Conservation (phyloP, 2,329 filamentous ascomycete species). For the Aspergillus tubingensis region DNA sequence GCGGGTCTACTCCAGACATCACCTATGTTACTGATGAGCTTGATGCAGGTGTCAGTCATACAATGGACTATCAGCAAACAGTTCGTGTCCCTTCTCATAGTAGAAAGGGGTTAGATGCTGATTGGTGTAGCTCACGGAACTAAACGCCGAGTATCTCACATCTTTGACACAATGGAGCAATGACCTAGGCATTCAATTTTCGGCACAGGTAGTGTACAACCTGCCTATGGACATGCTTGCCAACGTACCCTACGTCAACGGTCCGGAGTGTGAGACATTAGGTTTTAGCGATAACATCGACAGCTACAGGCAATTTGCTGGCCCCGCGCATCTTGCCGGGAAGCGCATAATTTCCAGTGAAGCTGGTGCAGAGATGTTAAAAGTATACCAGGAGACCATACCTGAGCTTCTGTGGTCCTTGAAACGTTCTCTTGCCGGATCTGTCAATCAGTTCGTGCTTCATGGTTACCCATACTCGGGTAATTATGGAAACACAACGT, state of each 20-base stretch:
- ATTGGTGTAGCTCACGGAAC: neutral
- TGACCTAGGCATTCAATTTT: conserved; percentile 38
- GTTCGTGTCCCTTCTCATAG: neutral
- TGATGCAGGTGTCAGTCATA: conserved; percentile 13
- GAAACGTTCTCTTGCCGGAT: conserved; percentile 44
- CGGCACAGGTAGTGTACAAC: conserved; percentile 46
- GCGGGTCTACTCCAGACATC: conserved; percentile 18
- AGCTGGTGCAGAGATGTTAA: conserved; percentile 30
- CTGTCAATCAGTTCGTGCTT: conserved; percentile 48
- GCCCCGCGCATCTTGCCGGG: conserved; percentile 43
- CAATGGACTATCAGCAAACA: conserved; percentile 23
- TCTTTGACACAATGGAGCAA: conserved; percentile 36
- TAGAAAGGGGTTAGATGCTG: neutral
- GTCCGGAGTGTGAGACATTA: conserved; percentile 46
- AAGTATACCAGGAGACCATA: conserved; percentile 28
- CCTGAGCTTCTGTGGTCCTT: conserved; percentile 37
- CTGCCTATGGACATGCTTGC: conserved; percentile 47
- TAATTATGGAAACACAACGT: conserved; percentile 50
- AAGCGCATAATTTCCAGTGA: conserved; percentile 46
- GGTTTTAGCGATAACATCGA: conserved; percentile 42
- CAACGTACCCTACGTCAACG: conserved; percentile 41
- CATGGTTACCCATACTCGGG: conserved; percentile 49
- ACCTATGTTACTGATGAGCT: neutral
- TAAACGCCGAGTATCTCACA: conserved; percentile 30
- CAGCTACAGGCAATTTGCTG: conserved; percentile 43